A percentile compares a stretch with the other conserved stretches of the same genome.
Conservation (phyloP, 169 alveolate genomes). For the Cryptosporidium xiaoi region DNA sequence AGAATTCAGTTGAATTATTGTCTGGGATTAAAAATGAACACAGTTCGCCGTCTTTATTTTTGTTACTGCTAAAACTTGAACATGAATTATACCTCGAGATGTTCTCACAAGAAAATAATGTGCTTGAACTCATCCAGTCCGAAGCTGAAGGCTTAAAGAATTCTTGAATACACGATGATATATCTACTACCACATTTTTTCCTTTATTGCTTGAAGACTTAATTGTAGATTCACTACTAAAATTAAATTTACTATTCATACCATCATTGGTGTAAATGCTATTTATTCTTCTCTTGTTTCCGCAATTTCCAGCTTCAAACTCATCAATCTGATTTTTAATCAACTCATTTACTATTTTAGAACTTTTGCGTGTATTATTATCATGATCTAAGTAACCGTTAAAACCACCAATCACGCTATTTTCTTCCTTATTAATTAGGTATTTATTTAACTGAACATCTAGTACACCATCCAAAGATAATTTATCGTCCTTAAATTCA, state of each 20-base stretch:
- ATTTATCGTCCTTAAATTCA: no score
- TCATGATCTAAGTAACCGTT: background rate
- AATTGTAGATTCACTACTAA: background rate
- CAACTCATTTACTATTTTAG: background rate
- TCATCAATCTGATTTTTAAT: no score
- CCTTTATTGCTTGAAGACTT: constrained; percentile 26
- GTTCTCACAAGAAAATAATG: background rate
- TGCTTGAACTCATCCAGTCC: constrained; percentile 27
- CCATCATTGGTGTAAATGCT: no score
- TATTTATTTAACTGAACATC: no score
- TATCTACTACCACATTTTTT: background rate
- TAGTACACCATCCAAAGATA: no score
- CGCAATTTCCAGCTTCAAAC: no score
- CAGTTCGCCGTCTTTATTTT: background rate
- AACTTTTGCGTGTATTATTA: background rate
- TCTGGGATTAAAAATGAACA: background rate
- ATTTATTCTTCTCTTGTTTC: no score
- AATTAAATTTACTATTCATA: no score
- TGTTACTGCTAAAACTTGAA: background rate
- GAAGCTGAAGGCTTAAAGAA: constrained; percentile 54
- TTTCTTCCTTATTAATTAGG: no score
- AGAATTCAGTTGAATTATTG: constrained; percentile 8
- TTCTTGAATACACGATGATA: constrained; percentile 21
- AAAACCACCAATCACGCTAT: no score
- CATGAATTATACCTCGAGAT: no score